Conservation (phyloP, 1,284 basidiomycete genomes). For the Crucibulum parvulum region DNA sequence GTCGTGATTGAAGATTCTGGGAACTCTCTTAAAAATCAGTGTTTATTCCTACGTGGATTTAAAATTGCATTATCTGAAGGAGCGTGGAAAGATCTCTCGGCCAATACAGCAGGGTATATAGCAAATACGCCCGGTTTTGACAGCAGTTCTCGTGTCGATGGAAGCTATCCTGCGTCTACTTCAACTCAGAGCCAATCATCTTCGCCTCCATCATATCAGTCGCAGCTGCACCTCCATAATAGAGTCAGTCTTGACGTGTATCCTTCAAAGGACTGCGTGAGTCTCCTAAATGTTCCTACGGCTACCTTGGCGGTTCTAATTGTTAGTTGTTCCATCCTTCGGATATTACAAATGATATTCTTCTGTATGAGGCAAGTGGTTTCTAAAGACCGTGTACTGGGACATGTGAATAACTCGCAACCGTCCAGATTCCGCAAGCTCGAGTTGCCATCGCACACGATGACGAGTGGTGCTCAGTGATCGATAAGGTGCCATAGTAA, state of each 20-base stretch:
- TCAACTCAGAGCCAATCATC: too few species aligned
- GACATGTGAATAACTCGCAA: background rate
- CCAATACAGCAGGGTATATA: background rate
- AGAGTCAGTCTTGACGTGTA: too few species aligned
- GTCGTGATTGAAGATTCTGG: too few species aligned
- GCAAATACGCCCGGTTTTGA: background rate
- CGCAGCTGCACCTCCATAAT: too few species aligned
- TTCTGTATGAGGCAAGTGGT: background rate
- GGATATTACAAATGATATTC: background rate
- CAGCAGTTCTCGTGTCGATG: background rate
- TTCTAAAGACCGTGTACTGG: background rate
- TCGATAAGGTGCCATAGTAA: too few species aligned
- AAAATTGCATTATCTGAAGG: conserved; percentile 15
- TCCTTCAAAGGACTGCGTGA: too few species aligned
- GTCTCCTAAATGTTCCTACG: too few species aligned
- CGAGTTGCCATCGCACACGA: conserved; percentile 22
- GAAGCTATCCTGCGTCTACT: background rate
- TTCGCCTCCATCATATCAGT: too few species aligned
- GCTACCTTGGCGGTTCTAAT: too few species aligned
- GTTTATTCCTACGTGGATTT: conserved; percentile 23
- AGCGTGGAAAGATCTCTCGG: background rate
- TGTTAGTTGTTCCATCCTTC: too few species aligned
- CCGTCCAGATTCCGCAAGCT: conserved; percentile 8
- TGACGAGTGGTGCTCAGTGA: conserved; percentile 23
- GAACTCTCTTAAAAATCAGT: conserved; percentile 23